Base-by-base conservation (phyloP, 2,329 filamentous ascomycete species). In the Beauveria rudraprayagi region DNA sequence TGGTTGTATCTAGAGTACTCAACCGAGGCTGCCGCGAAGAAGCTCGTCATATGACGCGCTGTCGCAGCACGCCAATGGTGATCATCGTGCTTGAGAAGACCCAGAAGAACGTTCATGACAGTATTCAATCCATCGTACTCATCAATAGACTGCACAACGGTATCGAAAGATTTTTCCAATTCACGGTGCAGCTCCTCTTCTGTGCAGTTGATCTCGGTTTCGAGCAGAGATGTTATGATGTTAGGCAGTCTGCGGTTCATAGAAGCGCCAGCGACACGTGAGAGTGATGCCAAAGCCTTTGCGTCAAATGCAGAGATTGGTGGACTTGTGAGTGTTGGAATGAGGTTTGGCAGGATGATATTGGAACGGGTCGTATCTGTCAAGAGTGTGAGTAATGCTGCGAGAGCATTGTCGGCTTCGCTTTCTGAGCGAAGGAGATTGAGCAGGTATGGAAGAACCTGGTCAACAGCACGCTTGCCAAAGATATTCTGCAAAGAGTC, bases 1-100 rank as follows among this genome's bases (percentile, higher is more conserved):
- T 93, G 92, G 73, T 97, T 92, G 79, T 97, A 99, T 56, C 93
- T 84, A 30, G 93, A 96, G 75, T 95, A 97, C 76, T 99, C 94
- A 30, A 96, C 83, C 26, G 89, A 84, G 9, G 90, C 83, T 56
- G 85, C 80, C 0, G 86, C 79, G 71, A 97, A 97, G 83, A 97
- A 99, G 64, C 85, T 90, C 63, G 89, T 87, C 61, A 99, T 78
- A 69, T 96, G 92, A 48, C 82, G 79, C 53, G 90, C 90, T 10
- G 91, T 92, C 58, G 84, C 83, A 37, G 90, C 86, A 66, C 95
- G 87, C 75, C 88, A 90, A 62, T 82, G 84, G 73, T 99, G 92
- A 70, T 99, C 93, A 41, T 97, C 91, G 69, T 97, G 88, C 76
- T 97, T 97, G 67, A 92, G 83, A 61, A 97, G 82, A 61, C 87